Evolutionary conservation across 1,139 yeast genomes (phyloP).

Genomic region (Suhomyces bokatorum): DNA sequence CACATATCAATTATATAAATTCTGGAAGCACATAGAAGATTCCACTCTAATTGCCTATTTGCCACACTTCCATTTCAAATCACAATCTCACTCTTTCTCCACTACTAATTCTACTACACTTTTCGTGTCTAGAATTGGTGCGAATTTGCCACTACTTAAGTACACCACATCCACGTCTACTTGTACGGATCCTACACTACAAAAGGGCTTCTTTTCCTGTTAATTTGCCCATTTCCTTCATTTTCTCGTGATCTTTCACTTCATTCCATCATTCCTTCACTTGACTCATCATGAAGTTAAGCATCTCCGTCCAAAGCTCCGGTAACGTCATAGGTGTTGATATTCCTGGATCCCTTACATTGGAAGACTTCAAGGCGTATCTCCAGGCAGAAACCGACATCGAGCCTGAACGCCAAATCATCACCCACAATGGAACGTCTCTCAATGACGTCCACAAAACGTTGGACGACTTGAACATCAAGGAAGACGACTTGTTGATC

Average conservation of each 20-base stretch:
- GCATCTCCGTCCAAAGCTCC: conserved; percentile 34
- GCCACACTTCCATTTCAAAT: not conserved
- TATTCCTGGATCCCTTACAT: conserved; percentile 60
- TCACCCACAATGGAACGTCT: conserved; percentile 48
- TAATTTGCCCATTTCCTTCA: not conserved
- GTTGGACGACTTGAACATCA: conserved; percentile 48
- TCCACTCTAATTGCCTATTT: not conserved
- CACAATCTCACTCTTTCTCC: not conserved
- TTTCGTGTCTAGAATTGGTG: not conserved
- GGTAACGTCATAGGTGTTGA: conserved; percentile 48
- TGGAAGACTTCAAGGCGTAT: conserved; percentile 74
- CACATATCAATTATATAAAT: too few relatives aligned
- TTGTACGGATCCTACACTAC: not conserved
- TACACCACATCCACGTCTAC: not conserved
- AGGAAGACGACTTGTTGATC: conserved; percentile 60
- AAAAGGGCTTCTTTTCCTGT: not conserved
- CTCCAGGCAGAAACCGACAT: conserved; percentile 72
- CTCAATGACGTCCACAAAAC: conserved; percentile 37
- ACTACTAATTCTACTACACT: not conserved
- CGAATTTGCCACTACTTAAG: not conserved
- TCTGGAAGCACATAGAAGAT: not conserved
- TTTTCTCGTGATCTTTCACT: too few relatives aligned
- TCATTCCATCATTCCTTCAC: not conserved
- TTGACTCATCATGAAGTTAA: conserved; percentile 32
- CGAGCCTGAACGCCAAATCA: conserved; percentile 45